These are phyloP conservation scores for Scutellaria barbata DNA, from an alignment of 257 asterid genomes.

Conservation along the genomic window DNA sequence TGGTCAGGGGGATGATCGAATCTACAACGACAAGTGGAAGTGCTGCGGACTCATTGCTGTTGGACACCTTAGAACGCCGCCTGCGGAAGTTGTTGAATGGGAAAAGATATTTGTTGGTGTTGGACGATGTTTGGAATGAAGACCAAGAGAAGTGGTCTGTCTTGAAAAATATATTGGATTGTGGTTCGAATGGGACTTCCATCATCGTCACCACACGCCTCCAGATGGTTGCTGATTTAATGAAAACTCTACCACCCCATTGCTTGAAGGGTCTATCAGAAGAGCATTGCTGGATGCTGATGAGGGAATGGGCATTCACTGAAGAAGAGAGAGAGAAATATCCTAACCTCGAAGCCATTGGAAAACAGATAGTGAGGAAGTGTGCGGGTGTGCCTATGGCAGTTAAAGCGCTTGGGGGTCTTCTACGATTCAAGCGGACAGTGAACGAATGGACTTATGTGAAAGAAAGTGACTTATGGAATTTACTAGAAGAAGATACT, in stretches of 20 bases:
- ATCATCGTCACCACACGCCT: constrained; percentile 43
- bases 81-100: constrained; percentile 31
- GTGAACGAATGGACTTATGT: no score
- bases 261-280: not conserved
- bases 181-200: constrained; percentile 36
- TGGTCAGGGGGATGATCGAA: constrained; percentile 10
- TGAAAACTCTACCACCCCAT: constrained; percentile 34
- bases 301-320: constrained; percentile 32
- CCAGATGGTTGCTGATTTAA: not conserved
- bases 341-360: not conserved
- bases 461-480: no score
- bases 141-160: constrained; percentile 41
- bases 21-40: not conserved
- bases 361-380: not conserved
- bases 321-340: not conserved
- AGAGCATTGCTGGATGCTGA: constrained; percentile 37
- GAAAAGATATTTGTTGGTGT: constrained; percentile 36
- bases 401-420: no score
- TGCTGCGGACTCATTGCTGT: not conserved
- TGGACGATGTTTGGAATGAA: constrained; percentile 36
- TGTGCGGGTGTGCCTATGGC: no score
- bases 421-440: no score
- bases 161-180: constrained; percentile 20
- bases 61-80: constrained; percentile 32
- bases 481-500: no score